phyloP scores from a whole-genome alignment of 257 asterid species.

The Capsicum chinense region DNA sequence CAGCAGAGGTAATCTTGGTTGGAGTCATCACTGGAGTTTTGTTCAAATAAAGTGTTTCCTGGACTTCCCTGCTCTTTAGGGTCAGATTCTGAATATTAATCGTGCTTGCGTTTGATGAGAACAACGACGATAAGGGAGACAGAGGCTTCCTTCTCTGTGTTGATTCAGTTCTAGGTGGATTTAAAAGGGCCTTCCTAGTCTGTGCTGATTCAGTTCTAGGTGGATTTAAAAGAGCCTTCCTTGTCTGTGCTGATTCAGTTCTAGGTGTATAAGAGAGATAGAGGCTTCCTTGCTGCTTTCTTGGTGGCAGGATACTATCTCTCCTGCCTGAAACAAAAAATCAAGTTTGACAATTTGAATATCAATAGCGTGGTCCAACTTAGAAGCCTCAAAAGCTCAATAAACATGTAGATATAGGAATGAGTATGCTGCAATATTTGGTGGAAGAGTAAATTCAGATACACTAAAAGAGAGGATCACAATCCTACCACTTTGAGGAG shows the following conservation, averaged over 20 bases:
- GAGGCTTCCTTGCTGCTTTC: constrained; percentile 31
- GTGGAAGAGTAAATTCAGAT: not conserved
- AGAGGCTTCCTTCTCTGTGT: constrained; percentile 44
- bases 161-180: constrained; percentile 34
- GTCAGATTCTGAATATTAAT: constrained; percentile 46
- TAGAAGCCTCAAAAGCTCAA: not conserved
- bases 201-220: constrained; percentile 33
- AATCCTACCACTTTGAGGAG: constrained; percentile 30
- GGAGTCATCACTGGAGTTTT: constrained; percentile 42
- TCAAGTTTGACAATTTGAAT: not conserved
- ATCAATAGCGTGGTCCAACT: not conserved
- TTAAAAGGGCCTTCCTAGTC: constrained; percentile 51
- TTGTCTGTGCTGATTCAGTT: constrained; percentile 34
- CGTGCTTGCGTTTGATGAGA: constrained; percentile 53
- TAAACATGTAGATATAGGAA: not conserved
- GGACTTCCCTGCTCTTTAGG: constrained; percentile 34
- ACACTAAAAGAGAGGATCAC: not conserved
- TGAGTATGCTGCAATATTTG: not conserved
- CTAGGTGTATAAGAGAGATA: not conserved
- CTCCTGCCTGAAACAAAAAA: constrained; percentile 53
- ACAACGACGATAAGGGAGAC: constrained; percentile 61
- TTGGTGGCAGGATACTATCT: constrained; percentile 36
- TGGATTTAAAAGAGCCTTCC: constrained; percentile 56
- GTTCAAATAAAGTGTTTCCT: constrained; percentile 31
- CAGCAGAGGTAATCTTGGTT: constrained; percentile 28